phyloP scores from a whole-genome alignment of 345 rosid species.

The Populus pruinosa region DNA sequence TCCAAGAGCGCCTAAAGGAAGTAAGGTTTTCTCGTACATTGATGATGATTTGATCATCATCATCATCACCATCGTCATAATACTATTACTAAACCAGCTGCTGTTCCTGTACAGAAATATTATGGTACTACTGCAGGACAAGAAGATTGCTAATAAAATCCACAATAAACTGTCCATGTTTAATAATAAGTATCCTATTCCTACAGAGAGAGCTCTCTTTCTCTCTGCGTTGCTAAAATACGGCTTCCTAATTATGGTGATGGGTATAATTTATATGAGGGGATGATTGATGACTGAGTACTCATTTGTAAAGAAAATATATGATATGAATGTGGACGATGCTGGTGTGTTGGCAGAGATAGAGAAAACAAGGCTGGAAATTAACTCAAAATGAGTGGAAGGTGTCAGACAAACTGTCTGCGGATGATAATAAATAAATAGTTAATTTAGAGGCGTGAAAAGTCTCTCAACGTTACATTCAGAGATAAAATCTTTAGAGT shows the following conservation, averaged over 20 bases:
- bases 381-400: background rate
- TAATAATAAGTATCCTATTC: background rate
- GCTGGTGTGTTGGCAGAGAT: conserved; percentile 30
- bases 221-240: conserved; percentile 22
- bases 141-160: conserved; percentile 29
- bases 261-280: background rate
- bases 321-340: conserved; percentile 12
- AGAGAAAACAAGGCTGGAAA: background rate
- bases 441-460: too few species aligned
- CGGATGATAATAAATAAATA: too few species aligned
- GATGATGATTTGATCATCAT: conserved; percentile 11
- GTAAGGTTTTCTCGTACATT: conserved; percentile 15
- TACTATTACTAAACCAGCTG: conserved; percentile 17
- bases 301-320: background rate
- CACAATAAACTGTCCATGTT: conserved; percentile 39
- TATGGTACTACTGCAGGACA: conserved; percentile 15
- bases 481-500: too few species aligned
- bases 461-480: too few species aligned
- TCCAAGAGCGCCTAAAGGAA: conserved; percentile 74
- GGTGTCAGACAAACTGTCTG: too few species aligned
- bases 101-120: conserved; percentile 31
- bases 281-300: background rate
- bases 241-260: conserved; percentile 14
- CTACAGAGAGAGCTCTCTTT: conserved; percentile 13
- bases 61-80: conserved; percentile 8